Evolutionary conservation across 495 filamentous ascomycete species (phyloP), one percentile per base, ranked within the genome.

Genomic region (Barbatosphaeria neglecta): DNA sequence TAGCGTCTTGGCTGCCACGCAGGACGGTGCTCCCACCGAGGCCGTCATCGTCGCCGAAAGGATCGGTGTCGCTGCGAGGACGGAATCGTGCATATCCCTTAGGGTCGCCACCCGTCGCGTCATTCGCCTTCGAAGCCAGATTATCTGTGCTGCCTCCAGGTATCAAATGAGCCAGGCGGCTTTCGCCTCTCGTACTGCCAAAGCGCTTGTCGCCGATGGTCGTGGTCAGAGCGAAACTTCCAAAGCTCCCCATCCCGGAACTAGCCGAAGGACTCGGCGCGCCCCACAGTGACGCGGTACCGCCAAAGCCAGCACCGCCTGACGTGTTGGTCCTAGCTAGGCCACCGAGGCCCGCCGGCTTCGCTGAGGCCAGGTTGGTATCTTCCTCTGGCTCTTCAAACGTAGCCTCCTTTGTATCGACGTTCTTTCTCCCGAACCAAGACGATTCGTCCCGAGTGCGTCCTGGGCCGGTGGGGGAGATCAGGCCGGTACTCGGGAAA

Each of bases 211-310:
- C 86, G 15, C 80, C 75, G 19, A 78, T 76, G 18, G 65, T 48
- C 19, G 64, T 64, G 3, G 63, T 59, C 19, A 89, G 60, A 9
- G 80, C 80, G 58, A 95, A 95, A 47, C 76, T 90, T 10, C 89
- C 87, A 65, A 95, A 95, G n/a, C 83, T 78, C 22, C 87, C 87
- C 70, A 90, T 85, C 4, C 80, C 78, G 4, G 83, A 74, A 48
- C 86, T 23, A 0, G 55, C n/a, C 7, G 53, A 53, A 31, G 63
- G 24, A 11, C 46, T 23, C 8, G 82, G 73, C 17, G 77, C 65
- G 15, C 74, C 63, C 89, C 89, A 95, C 1, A 86, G 81, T 11
- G 86, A 89, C 37, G 71, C 62, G 16, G 42, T 33, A 10, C 72
- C 68, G 33, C 69, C 80, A 46, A 70, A 59, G n/a, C 47, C 53